A percentile compares a stretch with the other conserved stretches of the same genome.
phyloP scores from a whole-genome alignment of 164 flowering plant genomes.

The Stephania japonica region DNA sequence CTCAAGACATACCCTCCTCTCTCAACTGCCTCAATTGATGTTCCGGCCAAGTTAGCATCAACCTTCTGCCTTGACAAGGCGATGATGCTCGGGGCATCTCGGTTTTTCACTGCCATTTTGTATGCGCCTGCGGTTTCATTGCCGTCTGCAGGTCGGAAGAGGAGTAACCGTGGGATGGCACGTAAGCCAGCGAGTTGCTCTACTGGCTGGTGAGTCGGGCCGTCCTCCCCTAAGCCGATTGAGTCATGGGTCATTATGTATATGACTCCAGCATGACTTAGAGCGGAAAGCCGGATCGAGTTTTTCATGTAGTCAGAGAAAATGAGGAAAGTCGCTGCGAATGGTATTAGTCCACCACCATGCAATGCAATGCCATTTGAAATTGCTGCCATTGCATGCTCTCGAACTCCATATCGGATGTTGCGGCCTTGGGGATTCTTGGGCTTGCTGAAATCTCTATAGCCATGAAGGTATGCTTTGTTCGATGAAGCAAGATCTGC shows the following conservation, averaged over 20 bases:
- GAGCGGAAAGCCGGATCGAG: conserved; percentile 47
- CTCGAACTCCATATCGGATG: conserved; percentile 51
- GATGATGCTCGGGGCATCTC: conserved; percentile 36
- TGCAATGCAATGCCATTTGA: conserved; percentile 60
- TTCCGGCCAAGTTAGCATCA: conserved; percentile 39
- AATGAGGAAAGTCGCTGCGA: conserved; percentile 50
- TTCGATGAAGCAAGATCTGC: conserved; percentile 54
- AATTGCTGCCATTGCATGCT: conserved; percentile 61
- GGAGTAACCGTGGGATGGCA: conserved; percentile 43
- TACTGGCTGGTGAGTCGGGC: conserved; percentile 73
- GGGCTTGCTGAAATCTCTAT: conserved; percentile 25
- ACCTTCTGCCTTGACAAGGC: conserved; percentile 60
- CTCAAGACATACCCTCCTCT: conserved; percentile 49
- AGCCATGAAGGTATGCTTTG: conserved; percentile 27
- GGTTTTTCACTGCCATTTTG: conserved; percentile 37
- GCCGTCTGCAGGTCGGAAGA: conserved; percentile 63
- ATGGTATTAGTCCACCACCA: conserved; percentile 54
- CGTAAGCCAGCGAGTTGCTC: conserved; percentile 57
- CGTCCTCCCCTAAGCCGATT: conserved; percentile 69
- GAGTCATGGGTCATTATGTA: conserved; percentile 70
- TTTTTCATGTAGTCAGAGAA: conserved; percentile 62
- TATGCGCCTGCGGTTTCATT: conserved; percentile 68
- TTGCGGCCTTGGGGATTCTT: conserved; percentile 41
- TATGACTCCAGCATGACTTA: conserved; percentile 52
- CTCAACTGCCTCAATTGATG: conserved; percentile 32